Evolutionary conservation across 352 stramenopile genomes (phyloP), one percentile per base, ranked within the genome.

Genomic region (Aphanomyces euteiches): DNA sequence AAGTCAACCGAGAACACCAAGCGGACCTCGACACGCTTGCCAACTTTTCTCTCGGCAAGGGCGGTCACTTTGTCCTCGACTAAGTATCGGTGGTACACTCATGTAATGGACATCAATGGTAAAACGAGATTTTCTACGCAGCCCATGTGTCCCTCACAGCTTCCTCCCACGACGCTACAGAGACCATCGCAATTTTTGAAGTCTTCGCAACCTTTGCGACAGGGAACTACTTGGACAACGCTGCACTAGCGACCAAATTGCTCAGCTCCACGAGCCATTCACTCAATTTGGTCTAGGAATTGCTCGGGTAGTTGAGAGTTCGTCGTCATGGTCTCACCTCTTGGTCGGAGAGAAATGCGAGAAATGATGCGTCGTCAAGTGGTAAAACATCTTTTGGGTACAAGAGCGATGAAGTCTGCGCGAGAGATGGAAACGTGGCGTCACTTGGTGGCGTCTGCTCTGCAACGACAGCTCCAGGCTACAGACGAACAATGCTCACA

Each of bases 61-160:
- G 84, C n/a, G 85, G 85, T 34, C 84, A 93, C 69, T 93, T 93
- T 38, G 84, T 93, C 53, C 74, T 93, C 19, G 85, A 93, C 75
- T 93, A 79, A 78, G 57, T 47, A 69, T 61, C 28, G 28, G 28
- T 28, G 28, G 28, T 28, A 28, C 28, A 28, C 28, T 28, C 28
- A 28, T 28, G 28, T 28, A 28, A 28, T 28, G 28, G 28, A 28
- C 28, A 28, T 28, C 28, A 28, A 28, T 28, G 28, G 28, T 28
- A 28, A 28, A 28, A 28, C 28, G 28, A 28, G 28, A 28, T 28
- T 28, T 28, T 28, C 28, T 28, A 28, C 28, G 28, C 28, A 28
- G 28, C 28, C 28, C 28, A 28, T 28, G 28, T 28, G 28, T 28
- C 28, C 28, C 28, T 28, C 28, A 28, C 28, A 2, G 28, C 28